Conservation (phyloP, 2,329 filamentous ascomycete genomes). For the Coniochaeta sp. region DNA sequence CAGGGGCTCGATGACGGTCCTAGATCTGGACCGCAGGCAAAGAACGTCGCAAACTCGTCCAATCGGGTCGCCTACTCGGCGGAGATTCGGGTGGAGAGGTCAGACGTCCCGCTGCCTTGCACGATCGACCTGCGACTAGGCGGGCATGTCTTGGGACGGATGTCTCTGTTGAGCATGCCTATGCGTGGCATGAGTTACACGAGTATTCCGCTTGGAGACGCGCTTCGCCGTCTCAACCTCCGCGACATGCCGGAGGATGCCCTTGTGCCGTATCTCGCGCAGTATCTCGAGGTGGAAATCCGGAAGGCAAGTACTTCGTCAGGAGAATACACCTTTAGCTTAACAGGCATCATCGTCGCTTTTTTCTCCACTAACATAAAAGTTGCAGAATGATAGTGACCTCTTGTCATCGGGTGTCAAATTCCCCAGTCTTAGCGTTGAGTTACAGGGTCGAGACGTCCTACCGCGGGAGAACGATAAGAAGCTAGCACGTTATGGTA, state of each 20-base stretch:
- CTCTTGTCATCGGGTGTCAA: background rate
- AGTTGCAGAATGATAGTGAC: background rate
- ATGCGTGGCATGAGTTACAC: slow-evolving; percentile 13
- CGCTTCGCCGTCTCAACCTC: slow-evolving; percentile 4
- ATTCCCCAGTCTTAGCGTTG: background rate
- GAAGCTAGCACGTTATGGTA: background rate
- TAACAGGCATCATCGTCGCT: background rate
- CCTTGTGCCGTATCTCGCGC: slow-evolving; percentile 9
- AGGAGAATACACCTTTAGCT: background rate
- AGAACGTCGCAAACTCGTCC: background rate
- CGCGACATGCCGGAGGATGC: slow-evolving; percentile 8
- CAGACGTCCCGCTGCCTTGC: slow-evolving; percentile 28
- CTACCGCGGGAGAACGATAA: background rate
- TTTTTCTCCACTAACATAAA: background rate
- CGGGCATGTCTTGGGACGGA: slow-evolving; percentile 20
- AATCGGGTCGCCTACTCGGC: slow-evolving; percentile 20
- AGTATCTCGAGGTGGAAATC: slow-evolving; percentile 14
- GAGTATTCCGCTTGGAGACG: slow-evolving; percentile 5
- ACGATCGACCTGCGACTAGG: slow-evolving; percentile 25
- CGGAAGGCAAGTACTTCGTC: slow-evolving; percentile 10
- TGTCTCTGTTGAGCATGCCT: slow-evolving; percentile 30
- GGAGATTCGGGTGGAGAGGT: slow-evolving; percentile 27
- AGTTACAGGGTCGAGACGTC: background rate
- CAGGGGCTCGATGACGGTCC: background rate
- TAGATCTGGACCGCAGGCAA: background rate